Evolutionary conservation across 306 rosid species (phyloP), one percentile per base, ranked within the genome.

Genomic region (Cucumis melo): DNA sequence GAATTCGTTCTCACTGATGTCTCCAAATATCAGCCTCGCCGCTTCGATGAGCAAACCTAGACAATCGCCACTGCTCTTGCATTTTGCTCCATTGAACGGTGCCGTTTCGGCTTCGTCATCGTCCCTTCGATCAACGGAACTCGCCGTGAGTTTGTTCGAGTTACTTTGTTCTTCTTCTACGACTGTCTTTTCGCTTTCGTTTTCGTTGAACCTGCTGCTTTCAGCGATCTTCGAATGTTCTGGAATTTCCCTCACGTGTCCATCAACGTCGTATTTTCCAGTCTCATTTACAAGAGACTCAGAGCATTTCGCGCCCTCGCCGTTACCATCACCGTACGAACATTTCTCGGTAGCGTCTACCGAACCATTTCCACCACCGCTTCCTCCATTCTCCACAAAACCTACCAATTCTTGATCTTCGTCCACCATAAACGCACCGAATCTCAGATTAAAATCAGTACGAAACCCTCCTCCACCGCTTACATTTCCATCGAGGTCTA

Each of bases 41-140:
- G 91, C 91, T 72, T 87, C 84, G 23, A 85, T 78, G 3, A 87
- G 84, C 64, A 87, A 58, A 75, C 86, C 87, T 8, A 87, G 39
- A 64, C 70, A 81, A 66, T 85, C 81, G 21, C 38, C 15, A 55
- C 80, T 11, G 68, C 77, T 58, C 58, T 29, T 64, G 6, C 44
- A 42, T 48, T 39, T 19, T 34, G 14, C 8, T 41, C 72, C 72
- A 3, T 8, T 23, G 38, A 51, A 80, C 84, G 87, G 29, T 83
- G 15, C 50, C 77, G 79, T 76, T 76, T 81, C 65, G 17, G 8
- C 44, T 15, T 17, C 16, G 4, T 16, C 58, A 7, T 51, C 20
- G 15, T 15, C 65, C 1, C 29, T 21, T 14, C 46, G 59, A 24
- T 62, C 72, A 7, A 3, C 76, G 7, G 27, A 59, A 14, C 21